These are phyloP conservation scores for Cordia subcordata DNA, from an alignment of 257 asterid genomes.

Conservation along the genomic window DNA sequence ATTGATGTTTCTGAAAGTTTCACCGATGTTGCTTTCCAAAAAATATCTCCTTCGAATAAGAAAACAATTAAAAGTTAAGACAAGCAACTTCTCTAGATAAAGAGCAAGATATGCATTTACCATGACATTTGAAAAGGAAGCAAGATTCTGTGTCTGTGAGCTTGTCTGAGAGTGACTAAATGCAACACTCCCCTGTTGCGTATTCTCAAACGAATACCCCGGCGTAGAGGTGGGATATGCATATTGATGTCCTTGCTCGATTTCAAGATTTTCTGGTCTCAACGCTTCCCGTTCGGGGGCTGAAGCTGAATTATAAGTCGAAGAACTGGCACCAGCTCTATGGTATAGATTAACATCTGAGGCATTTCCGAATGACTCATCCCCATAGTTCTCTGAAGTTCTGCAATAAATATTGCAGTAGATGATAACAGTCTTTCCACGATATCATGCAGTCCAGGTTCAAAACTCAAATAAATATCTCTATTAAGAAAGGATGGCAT, in stretches of 20 bases:
- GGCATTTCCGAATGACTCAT: conserved; percentile 43
- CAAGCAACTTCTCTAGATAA: no score
- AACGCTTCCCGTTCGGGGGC: conserved; percentile 56
- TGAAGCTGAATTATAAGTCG: conserved; percentile 43
- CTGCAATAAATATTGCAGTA: conserved; percentile 29
- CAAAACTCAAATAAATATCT: not conserved
- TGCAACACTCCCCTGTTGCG: conserved; percentile 26
- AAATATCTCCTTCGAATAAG: not conserved
- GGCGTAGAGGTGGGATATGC: conserved; percentile 46
- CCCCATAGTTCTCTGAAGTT: conserved; percentile 55
- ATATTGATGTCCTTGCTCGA: conserved; percentile 59
- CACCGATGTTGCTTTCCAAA: not conserved
- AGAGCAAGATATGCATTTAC: conserved; percentile 21
- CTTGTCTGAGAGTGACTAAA: conserved; percentile 34
- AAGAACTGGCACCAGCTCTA: conserved; percentile 40
- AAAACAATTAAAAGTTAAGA: not conserved
- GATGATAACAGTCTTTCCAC: not conserved
- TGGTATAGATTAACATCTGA: conserved; percentile 52
- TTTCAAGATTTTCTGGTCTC: conserved; percentile 48
- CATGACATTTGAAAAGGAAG: conserved; percentile 46
- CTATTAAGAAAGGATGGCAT: not conserved
- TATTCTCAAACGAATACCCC: conserved; percentile 46
- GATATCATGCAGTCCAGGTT: conserved; percentile 5
- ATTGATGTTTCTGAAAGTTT: not conserved
- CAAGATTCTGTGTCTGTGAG: conserved; percentile 41